Conservation (phyloP, 352 stramenopile species). For the Phytophthora rubi region DNA sequence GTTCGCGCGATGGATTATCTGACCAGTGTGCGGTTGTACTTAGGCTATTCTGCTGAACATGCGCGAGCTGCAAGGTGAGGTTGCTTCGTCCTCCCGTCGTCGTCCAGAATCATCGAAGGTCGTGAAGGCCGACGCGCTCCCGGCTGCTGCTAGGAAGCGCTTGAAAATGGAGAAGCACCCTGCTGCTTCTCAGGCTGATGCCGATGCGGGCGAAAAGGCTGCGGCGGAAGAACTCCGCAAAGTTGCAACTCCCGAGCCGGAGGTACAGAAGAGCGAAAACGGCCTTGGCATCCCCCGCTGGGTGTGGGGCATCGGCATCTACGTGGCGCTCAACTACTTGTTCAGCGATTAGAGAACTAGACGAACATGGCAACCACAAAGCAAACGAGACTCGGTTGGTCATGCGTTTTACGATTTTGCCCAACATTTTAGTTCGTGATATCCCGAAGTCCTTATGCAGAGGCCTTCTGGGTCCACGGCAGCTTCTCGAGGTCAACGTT, state of each 20-base stretch:
- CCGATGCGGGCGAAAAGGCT: slow-evolving; percentile 27
- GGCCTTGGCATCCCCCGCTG: slow-evolving; percentile 64
- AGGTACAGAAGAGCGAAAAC: slow-evolving; percentile 50
- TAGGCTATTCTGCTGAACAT: slow-evolving; percentile 82
- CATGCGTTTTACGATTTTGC: background rate
- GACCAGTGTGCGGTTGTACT: background rate
- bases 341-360: slow-evolving; percentile 26
- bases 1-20: background rate
- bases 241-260: slow-evolving; percentile 50
- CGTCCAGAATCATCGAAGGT: slow-evolving; percentile 48
- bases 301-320: slow-evolving; percentile 75
- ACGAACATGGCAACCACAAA: background rate
- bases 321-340: slow-evolving; percentile 77
- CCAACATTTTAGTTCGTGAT: background rate
- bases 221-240: slow-evolving; percentile 49
- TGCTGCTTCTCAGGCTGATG: slow-evolving; percentile 7
- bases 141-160: slow-evolving; percentile 60
- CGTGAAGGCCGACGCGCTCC: slow-evolving; percentile 60
- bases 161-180: slow-evolving; percentile 74
- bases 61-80: slow-evolving; percentile 79
- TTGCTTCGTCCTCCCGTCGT: slow-evolving; percentile 64
- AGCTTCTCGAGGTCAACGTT: slow-evolving; percentile 73
- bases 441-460: background rate
- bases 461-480: slow-evolving; percentile 42
- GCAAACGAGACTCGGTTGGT: background rate